Base-by-base conservation (phyloP, 257 asterid genomes). In the Nicotiana obtusifolia region DNA sequence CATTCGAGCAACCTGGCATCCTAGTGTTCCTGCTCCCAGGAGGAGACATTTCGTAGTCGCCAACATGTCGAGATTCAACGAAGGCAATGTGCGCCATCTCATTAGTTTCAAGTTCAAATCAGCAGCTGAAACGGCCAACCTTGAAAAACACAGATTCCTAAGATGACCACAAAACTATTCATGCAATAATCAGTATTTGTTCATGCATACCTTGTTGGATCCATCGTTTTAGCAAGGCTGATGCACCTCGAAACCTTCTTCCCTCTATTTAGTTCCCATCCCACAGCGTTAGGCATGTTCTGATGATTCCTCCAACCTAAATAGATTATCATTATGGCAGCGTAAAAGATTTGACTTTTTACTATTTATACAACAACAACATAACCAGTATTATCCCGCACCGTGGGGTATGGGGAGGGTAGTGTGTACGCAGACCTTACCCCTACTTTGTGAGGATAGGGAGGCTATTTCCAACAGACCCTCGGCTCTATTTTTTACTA, bases 1-100 rank as follows among this genome's bases (percentile, higher is more conserved):
- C 97, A 92, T 92, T 67, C 98, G 93, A 86, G 98, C 97, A 78
- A 94, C 97, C 86, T 95, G 97, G 89, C 97, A 95, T 87, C 99
- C 99, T 78, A 95, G 98, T 75, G 99, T 94, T 68, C 99, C 99
- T 66, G 97, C 98, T 83, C 99, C 99, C 67, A 95, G 88, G 60
- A 96, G 95, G 82, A 96, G 98, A 84, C 98, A 96, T 87, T 82
- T 88, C 15, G 93, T 67, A 68, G 93, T 53, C 83, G 97, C 91
- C 88, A 95, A 88, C 66, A 86, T 41, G 71, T 86, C 83, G 78
- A 94, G 92, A 85, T 94, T 89, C 82, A 95, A 64, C 26, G 97
- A 90, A 64, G 99, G 98, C 87, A 95, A 87, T 71, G 93, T 95
- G 77, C 98, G 98, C 99, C 99, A 95, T 81, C 92, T 91, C 98